A percentile compares a stretch with the other conserved stretches of the same genome.
phyloP scores from a whole-genome alignment of 2,329 filamentous ascomycete species.

The Calcarisporium arbuscula region DNA sequence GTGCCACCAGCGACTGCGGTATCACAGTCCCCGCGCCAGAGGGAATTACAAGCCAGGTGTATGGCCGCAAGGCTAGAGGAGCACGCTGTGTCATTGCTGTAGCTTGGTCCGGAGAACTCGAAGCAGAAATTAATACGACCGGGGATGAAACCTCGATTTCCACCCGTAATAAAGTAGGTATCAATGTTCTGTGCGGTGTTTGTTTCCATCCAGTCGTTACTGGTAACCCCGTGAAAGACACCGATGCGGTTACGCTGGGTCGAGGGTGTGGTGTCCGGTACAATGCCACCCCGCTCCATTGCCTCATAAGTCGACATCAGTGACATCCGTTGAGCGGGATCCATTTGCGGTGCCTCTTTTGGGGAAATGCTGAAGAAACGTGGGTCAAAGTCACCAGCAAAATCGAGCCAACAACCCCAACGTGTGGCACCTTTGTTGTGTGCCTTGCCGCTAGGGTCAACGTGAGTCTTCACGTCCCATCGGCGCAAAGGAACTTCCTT shows the following conservation, averaged over 20 bases:
- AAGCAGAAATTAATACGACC: conserved; percentile 73
- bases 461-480: conserved; percentile 62
- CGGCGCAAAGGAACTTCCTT: conserved; percentile 56
- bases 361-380: conserved; percentile 1
- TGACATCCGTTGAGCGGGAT: background rate
- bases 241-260: conserved; percentile 57
- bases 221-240: conserved; percentile 69
- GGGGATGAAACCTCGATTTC: conserved; percentile 31
- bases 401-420: conserved; percentile 63
- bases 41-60: conserved; percentile 61
- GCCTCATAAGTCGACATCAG: conserved; percentile 4
- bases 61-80: conserved; percentile 69
- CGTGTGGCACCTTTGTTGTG: conserved; percentile 64
- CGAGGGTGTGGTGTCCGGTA: conserved; percentile 60
- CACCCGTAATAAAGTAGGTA: conserved; percentile 42
- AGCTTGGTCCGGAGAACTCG: conserved; percentile 67
- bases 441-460: conserved; percentile 58
- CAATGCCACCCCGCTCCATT: conserved; percentile 54
- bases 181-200: conserved; percentile 67
- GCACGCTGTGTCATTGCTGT: conserved; percentile 71
- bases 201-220: conserved; percentile 71
- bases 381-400: conserved; percentile 35
- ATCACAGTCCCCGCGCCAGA: conserved; percentile 67
- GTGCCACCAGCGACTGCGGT: conserved; percentile 74
- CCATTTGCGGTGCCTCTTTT: background rate